These are phyloP conservation scores for Malus sieversii DNA, from an alignment of 306 rosid species.

Conservation along the genomic window DNA sequence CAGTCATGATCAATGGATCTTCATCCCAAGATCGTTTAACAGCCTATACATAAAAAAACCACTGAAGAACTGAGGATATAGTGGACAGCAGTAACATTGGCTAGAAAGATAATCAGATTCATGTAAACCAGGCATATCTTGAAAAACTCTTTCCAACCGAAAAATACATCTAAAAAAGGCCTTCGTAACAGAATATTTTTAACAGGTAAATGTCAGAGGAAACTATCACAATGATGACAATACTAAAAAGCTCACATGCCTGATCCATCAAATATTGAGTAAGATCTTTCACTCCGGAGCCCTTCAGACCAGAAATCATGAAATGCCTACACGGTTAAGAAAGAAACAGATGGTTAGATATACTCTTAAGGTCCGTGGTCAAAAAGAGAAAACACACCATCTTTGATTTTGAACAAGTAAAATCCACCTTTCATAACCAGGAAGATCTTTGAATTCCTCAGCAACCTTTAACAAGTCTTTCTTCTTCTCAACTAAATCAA, in stretches of 20 bases:
- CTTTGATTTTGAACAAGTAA: conserved; percentile 12
- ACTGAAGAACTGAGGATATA: conserved; percentile 6
- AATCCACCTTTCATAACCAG: conserved; percentile 79
- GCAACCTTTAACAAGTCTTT: conserved; percentile 71
- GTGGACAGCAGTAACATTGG: background rate
- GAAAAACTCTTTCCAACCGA: background rate
- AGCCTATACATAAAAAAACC: conserved; percentile 54
- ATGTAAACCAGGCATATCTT: background rate
- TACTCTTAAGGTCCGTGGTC: conserved; percentile 2
- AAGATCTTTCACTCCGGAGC: conserved; percentile 75
- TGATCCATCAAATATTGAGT: conserved; percentile 67
- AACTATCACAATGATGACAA: conserved; percentile 2
- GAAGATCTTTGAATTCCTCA: conserved; percentile 78
- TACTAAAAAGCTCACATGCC: conserved; percentile 45
- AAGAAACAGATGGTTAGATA: conserved; percentile 21
- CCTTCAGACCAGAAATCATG: conserved; percentile 96
- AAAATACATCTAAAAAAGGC: conserved; percentile 3
- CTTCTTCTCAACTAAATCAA: conserved; percentile 91
- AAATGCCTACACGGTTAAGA: conserved; percentile 51
- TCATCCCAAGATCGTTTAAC: conserved; percentile 90
- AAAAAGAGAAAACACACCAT: conserved; percentile 3
- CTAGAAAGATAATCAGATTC: background rate
- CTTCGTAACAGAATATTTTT: background rate
- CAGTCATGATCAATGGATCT: conserved; percentile 75
- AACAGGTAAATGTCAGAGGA: background rate